Percentiles rank a stretch among this genome's conserved stretches.
Evolutionary conservation across 129 eudicot genomes (phyloP).

Genomic region (Logfia minima): DNA sequence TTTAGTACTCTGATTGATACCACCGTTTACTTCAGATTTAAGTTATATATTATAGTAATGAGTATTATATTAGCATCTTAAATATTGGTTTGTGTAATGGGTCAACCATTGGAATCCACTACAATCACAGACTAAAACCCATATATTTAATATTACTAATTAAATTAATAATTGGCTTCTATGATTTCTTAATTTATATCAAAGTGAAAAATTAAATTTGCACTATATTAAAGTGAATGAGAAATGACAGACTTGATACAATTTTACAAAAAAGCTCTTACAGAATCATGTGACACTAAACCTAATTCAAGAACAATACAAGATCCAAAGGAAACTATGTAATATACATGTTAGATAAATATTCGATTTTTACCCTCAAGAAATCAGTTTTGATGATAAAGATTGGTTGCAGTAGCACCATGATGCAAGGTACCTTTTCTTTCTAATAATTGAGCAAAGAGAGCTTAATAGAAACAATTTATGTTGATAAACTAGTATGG

Average conservation of each 20-base stretch:
- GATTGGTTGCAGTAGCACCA: conserved; percentile 51
- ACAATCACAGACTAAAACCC: neutral
- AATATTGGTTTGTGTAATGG: neutral
- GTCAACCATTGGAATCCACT: neutral
- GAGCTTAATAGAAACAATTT: neutral
- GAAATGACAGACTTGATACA: too few species aligned
- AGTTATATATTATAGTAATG: too few species aligned
- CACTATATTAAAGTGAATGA: too few species aligned
- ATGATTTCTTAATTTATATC: too few species aligned
- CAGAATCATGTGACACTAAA: neutral
- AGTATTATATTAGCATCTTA: neutral
- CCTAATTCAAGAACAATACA: conserved; percentile 42
- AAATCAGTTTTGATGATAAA: conserved; percentile 38
- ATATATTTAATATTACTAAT: too few species aligned
- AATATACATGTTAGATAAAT: neutral
- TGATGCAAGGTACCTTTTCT: conserved; percentile 67
- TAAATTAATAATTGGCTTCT: too few species aligned
- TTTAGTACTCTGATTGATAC: neutral
- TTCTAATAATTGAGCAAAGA: conserved; percentile 27
- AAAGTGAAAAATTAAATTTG: too few species aligned
- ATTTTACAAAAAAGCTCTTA: too few species aligned
- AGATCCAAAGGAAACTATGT: neutral
- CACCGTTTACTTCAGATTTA: too few species aligned
- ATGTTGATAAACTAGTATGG: neutral
- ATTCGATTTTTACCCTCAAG: conserved; percentile 29